Evolutionary conservation across 257 asterid genomes (phyloP).

Genomic region (Plectranthus barbatus): DNA sequence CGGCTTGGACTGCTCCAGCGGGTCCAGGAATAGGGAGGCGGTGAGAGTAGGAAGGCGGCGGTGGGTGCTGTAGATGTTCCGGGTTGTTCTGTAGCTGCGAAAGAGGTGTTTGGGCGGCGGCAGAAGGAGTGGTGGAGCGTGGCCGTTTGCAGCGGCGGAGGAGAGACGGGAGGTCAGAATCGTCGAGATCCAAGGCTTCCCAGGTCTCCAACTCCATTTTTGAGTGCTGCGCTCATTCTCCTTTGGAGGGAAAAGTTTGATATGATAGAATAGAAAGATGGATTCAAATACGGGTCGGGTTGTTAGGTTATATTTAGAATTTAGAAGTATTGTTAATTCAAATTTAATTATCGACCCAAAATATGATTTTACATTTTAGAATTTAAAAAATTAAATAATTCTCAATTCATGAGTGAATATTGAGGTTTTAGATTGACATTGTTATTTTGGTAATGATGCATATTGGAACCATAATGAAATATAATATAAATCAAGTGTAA

Average conservation of each 20-base stretch:
- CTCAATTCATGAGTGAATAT: too few species aligned
- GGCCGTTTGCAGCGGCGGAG: conserved; percentile 81
- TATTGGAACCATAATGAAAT: too few species aligned
- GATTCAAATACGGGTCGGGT: not conserved
- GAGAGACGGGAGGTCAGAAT: conserved; percentile 81
- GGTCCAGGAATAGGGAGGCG: conserved; percentile 66
- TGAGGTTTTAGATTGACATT: too few species aligned
- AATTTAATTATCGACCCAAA: too few species aligned
- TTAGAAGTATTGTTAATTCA: too few species aligned
- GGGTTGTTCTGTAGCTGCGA: conserved; percentile 16
- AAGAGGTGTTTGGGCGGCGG: conserved; percentile 20
- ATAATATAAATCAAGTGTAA: too few species aligned
- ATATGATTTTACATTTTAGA: too few species aligned
- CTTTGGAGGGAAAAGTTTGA: conserved; percentile 49
- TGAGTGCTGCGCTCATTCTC: not conserved
- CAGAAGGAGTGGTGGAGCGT: conserved; percentile 18
- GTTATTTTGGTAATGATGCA: too few species aligned
- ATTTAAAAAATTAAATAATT: too few species aligned
- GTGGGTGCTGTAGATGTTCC: conserved; percentile 9
- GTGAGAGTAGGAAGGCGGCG: conserved; percentile 14
- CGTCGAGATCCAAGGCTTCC: conserved; percentile 87
- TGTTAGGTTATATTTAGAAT: too few species aligned
- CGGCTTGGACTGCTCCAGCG: conserved; percentile 71
- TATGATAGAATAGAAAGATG: not conserved
- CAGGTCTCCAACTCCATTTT: conserved; percentile 49